These are phyloP conservation scores for Halenospora varia DNA, from an alignment of 495 filamentous ascomycete genomes.

Conservation along the genomic window DNA sequence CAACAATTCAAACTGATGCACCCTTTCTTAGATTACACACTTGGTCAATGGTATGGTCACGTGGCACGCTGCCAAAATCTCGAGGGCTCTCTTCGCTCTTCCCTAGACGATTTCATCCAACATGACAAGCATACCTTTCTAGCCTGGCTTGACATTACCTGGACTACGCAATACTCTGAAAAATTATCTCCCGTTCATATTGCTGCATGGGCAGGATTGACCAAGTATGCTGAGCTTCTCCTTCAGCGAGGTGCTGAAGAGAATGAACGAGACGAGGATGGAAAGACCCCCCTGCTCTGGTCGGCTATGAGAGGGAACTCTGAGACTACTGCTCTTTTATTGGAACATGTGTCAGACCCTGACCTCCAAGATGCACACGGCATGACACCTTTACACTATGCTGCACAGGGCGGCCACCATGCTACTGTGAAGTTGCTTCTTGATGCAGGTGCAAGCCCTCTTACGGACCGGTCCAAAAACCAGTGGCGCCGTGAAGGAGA, in stretches of 20 bases:
- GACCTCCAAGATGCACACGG: slow-evolving; percentile 14
- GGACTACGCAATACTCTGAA: background rate
- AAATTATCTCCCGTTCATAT: slow-evolving; percentile 10
- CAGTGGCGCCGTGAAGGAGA: slow-evolving; percentile 1
- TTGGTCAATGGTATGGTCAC: slow-evolving; percentile 27
- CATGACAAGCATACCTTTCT: background rate
- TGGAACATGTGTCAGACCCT: slow-evolving; percentile 18
- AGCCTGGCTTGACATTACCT: background rate
- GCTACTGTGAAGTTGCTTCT: slow-evolving; percentile 17
- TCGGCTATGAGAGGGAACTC: slow-evolving; percentile 17
- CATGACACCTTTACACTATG: slow-evolving; percentile 27
- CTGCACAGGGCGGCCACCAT: slow-evolving; percentile 9
- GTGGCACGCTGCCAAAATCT: background rate
- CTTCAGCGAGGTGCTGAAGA: background rate
- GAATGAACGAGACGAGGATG: background rate
- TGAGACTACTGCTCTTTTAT: slow-evolving; percentile 16
- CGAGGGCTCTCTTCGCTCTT: slow-evolving; percentile 9
- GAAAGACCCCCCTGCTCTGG: slow-evolving; percentile 22
- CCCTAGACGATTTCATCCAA: slow-evolving; percentile 4
- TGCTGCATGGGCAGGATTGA: slow-evolving; percentile 3
- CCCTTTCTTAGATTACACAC: slow-evolving; percentile 31
- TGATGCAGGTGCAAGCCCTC: slow-evolving; percentile 22
- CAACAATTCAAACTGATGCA: slow-evolving; percentile 6
- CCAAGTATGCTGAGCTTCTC: background rate
- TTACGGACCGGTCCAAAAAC: slow-evolving; percentile 18